A percentile compares a stretch with the other conserved stretches of the same genome.
Evolutionary conservation across 2,329 filamentous ascomycete species (phyloP).

Genomic region (Endoconidiophora laricicola): DNA sequence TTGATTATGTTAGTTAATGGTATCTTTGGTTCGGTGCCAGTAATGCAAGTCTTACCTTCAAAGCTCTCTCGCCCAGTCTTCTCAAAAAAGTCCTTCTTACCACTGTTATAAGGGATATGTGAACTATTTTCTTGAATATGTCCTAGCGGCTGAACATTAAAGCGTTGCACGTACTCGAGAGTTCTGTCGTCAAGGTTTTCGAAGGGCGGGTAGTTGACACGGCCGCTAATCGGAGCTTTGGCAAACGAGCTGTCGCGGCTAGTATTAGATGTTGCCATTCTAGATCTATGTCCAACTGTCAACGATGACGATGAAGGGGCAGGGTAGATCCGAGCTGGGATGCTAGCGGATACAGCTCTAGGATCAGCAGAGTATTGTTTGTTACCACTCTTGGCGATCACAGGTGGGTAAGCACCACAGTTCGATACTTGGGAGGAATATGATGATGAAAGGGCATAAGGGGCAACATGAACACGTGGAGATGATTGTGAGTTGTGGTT

Average conservation of each 20-base stretch:
- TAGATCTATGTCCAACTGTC: neutral
- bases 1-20: neutral
- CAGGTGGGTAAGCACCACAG: neutral
- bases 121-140: constrained; percentile 44
- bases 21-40: constrained; percentile 5
- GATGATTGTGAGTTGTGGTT: neutral
- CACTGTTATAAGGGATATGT: constrained; percentile 87
- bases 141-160: constrained; percentile 49
- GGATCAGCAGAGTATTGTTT: neutral
- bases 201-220: constrained; percentile 57
- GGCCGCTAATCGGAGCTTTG: constrained; percentile 28
- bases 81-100: constrained; percentile 74
- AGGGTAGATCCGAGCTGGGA: constrained; percentile 22
- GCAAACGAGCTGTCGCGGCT: constrained; percentile 5
- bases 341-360: neutral
- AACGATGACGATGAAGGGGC: constrained; percentile 23
- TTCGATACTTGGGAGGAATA: no score
- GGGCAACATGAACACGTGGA: no score
- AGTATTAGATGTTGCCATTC: constrained; percentile 18
- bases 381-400: neutral
- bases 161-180: constrained; percentile 40
- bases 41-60: constrained; percentile 44
- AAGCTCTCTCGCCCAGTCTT: constrained; percentile 81
- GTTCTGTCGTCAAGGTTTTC: constrained; percentile 47
- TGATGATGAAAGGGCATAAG: no score